Conservation (phyloP, 768 basidiomycete species). For the Lactifluus subvellereus region DNA sequence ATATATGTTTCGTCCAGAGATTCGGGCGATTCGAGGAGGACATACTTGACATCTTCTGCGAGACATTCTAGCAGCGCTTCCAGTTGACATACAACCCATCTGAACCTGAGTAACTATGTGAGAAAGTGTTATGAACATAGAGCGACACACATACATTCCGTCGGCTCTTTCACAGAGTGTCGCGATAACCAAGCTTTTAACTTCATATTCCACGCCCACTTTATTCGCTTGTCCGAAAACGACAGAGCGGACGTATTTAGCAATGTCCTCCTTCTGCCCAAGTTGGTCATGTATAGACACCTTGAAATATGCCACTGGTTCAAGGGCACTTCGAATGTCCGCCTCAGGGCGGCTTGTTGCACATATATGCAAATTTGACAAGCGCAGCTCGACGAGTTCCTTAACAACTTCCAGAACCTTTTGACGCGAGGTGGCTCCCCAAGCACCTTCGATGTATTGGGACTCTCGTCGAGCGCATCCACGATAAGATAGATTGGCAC, state of each 20-base stretch:
- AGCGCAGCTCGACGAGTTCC: background rate
- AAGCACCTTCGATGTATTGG: background rate
- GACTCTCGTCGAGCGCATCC: background rate
- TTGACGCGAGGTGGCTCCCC: background rate
- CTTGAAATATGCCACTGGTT: background rate
- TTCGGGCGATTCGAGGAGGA: background rate
- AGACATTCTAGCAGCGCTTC: background rate
- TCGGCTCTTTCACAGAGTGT: background rate
- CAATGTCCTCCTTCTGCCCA: background rate
- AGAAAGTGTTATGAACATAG: background rate
- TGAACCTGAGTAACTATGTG: background rate
- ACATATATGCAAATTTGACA: background rate
- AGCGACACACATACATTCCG: background rate
- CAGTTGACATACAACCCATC: background rate
- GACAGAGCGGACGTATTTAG: background rate
- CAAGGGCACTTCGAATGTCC: background rate
- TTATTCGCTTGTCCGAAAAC: background rate
- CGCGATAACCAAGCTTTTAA: background rate
- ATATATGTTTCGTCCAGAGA: background rate
- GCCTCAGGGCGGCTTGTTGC: background rate
- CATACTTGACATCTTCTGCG: background rate
- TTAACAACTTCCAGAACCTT: background rate
- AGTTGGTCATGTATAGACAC: background rate
- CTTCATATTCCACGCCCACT: background rate
- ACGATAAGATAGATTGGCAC: background rate